These are phyloP conservation scores for Aspergillus ostianus DNA, from an alignment of 495 filamentous ascomycete genomes.

Conservation along the genomic window DNA sequence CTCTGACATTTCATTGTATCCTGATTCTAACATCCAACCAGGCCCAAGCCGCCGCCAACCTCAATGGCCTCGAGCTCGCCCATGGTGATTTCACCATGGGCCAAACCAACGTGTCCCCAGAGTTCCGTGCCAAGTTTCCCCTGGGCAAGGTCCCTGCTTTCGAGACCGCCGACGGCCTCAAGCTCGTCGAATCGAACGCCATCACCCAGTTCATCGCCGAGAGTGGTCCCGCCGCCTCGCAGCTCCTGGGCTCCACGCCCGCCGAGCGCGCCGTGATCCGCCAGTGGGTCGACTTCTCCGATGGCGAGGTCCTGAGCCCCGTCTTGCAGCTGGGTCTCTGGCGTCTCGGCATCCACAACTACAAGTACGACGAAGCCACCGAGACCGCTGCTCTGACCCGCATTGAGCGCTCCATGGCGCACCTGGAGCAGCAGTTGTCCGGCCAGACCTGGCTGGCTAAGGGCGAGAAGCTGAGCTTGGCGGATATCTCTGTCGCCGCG, in stretches of 20 bases:
- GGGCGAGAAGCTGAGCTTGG: constrained; percentile 50
- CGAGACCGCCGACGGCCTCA: constrained; percentile 51
- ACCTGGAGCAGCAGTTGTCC: constrained; percentile 40
- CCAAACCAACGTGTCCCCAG: constrained; percentile 48
- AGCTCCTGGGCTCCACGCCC: constrained; percentile 49
- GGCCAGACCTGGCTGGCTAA: constrained; percentile 46
- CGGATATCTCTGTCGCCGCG: constrained; percentile 50
- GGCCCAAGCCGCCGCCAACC: constrained; percentile 50
- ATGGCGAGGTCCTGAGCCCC: constrained; percentile 42
- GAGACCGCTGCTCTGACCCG: constrained; percentile 28
- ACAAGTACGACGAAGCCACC: constrained; percentile 34
- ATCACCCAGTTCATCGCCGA: constrained; percentile 56
- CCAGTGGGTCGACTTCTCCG: constrained; percentile 50
- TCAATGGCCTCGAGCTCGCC: constrained; percentile 50
- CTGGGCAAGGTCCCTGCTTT: constrained; percentile 60
- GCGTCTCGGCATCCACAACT: constrained; percentile 30
- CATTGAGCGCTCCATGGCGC: constrained; percentile 35
- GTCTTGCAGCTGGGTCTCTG: constrained; percentile 31
- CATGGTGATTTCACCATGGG: constrained; percentile 41
- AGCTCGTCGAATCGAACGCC: constrained; percentile 52
- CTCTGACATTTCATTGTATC: no score
- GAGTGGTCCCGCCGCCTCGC: constrained; percentile 47
- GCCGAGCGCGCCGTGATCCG: constrained; percentile 48
- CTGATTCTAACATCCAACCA: constrained; percentile 21
- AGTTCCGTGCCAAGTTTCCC: constrained; percentile 60